Evolutionary conservation across 2,329 filamentous ascomycete species (phyloP).

Genomic region (Aspergillus pseudoviridinutans): DNA sequence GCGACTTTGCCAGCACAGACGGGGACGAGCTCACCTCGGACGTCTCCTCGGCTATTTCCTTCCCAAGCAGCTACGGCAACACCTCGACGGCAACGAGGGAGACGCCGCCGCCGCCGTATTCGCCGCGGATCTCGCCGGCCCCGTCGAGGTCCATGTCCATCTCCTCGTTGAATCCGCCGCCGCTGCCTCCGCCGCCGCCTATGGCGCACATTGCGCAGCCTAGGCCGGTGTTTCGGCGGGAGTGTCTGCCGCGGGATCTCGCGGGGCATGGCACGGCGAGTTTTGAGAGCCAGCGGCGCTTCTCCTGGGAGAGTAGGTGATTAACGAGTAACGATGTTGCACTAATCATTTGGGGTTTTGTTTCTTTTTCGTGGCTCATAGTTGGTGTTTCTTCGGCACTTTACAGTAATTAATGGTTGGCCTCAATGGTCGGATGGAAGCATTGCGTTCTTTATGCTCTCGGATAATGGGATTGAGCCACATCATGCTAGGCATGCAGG

Average conservation of each 20-base stretch:
- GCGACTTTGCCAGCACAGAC: slow-evolving; percentile 18
- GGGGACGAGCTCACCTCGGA: slow-evolving; percentile 33
- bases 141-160: slow-evolving; percentile 33
- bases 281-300: slow-evolving; percentile 7
- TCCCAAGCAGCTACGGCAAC: slow-evolving; percentile 42
- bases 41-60: slow-evolving; percentile 38
- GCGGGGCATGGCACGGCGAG: slow-evolving; percentile 1
- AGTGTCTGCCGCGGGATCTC: background rate
- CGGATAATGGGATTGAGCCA: background rate
- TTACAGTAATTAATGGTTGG: background rate
- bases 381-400: background rate
- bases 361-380: background rate
- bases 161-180: slow-evolving; percentile 18
- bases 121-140: slow-evolving; percentile 25
- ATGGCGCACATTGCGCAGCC: slow-evolving; percentile 29
- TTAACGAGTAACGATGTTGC: background rate
- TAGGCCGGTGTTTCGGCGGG: slow-evolving; percentile 19
- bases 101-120: slow-evolving; percentile 42
- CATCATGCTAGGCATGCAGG: background rate
- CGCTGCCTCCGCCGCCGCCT: slow-evolving; percentile 12
- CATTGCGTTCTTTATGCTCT: background rate
- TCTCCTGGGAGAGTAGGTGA: slow-evolving; percentile 29
- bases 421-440: background rate
- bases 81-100: slow-evolving; percentile 43
- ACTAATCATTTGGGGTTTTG: background rate